Evolutionary conservation across 805 yeast genomes (phyloP), one percentile per base, ranked within the genome.

Genomic region (Metschnikowia gelsemii): DNA sequence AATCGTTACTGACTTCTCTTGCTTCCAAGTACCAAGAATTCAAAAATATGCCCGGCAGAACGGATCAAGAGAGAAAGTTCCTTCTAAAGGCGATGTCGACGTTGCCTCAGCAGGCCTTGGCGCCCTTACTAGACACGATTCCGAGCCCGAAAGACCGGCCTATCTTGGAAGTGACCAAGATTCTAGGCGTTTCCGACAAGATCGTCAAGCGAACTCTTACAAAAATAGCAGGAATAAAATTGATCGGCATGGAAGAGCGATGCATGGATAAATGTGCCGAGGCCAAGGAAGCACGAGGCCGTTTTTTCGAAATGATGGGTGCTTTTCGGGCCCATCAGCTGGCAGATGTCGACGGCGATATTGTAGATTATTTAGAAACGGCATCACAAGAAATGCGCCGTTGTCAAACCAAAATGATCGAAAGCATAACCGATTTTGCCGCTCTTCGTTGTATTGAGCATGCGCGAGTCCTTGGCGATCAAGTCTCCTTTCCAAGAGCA

Each of bases 81-180:
- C 12, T 36, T 1, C 6, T 9, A 16, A 22, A 20, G 17, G n/a
- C 23, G 22, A 16, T 14, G 17, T 16, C 11, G 21, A 36, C 28
- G 17, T 27, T n/a, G 7, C 24, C 40, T 5, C 21, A 36, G 19
- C 19, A 14, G 11, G 28, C 34, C 6, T 18, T 36, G 23, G 28
- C 19, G 3, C 6, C 29, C 9, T 5, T 36, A 22, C 16, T 36
- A 22, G 33, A 36, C 17, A 22, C 34, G 8, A 36, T 36, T 29
- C 37, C 37, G 9, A 24, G 28, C 2, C 14, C 14, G 17, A 17
- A 13, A 3, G 30, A 34, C 14, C 7, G 11, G 8, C 35, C 23
- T n/a, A 19, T 11, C 20, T 32, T 32, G n/a, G 27, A 32, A 8
- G 13, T 32, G 13, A 22, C 16, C 5, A 32, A 32, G 17, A 11